Evolutionary conservation across 2,329 filamentous ascomycete species (phyloP).

Genomic region (Xylariaceae sp.): DNA sequence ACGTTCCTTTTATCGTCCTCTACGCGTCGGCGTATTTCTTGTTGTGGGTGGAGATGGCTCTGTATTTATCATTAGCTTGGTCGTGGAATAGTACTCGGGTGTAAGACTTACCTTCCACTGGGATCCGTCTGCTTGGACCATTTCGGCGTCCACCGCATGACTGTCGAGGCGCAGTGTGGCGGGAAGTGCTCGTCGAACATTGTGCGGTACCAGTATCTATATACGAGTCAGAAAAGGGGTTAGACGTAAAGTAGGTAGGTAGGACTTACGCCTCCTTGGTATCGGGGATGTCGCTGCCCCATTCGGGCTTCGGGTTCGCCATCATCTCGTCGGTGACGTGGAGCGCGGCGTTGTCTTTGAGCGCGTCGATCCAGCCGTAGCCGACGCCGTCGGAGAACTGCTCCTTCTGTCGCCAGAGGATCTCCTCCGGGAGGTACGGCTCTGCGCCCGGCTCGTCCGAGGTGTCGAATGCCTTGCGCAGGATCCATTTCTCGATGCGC

Average conservation of each 20-base stretch:
- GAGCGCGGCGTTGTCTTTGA: slow-evolving; percentile 89
- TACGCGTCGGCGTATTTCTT: slow-evolving; percentile 59
- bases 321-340: slow-evolving; percentile 96
- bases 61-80: slow-evolving; percentile 34
- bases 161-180: slow-evolving; percentile 81
- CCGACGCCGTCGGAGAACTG: slow-evolving; percentile 98
- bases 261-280: slow-evolving; percentile 91
- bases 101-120: slow-evolving; percentile 68
- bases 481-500: slow-evolving; percentile 93
- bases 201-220: slow-evolving; percentile 87
- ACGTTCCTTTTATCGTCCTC: too few species aligned
- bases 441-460: slow-evolving; percentile 73
- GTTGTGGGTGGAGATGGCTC: slow-evolving; percentile 72
- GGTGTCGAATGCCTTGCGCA: slow-evolving; percentile 96
- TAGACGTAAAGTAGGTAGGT: too few species aligned
- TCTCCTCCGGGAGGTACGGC: slow-evolving; percentile 92
- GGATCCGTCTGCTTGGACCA: slow-evolving; percentile 97
- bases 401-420: slow-evolving; percentile 98
- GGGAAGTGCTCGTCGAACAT: slow-evolving; percentile 99
- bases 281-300: slow-evolving; percentile 88
- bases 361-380: slow-evolving; percentile 96
- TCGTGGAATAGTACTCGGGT: too few species aligned
- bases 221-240: too few species aligned
- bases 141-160: slow-evolving; percentile 94
- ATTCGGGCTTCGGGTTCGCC: slow-evolving; percentile 96